phyloP scores from a whole-genome alignment of 768 basidiomycete species.

The Hygrocybe coccinea region DNA sequence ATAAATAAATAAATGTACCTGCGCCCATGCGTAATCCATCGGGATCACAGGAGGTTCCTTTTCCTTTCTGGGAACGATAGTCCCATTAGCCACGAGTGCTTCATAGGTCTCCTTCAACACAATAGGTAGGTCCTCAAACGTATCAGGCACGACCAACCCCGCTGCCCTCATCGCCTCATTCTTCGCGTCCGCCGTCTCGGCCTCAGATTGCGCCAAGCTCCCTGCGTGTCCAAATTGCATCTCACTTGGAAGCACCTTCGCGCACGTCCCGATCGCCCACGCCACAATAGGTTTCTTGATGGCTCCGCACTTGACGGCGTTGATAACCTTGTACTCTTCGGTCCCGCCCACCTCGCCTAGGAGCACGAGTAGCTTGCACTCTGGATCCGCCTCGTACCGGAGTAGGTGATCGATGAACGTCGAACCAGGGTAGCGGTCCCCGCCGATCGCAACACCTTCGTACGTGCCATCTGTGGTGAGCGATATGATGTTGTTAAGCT shows the following conservation, averaged over 20 bases:
- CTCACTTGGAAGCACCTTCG: conserved; percentile 99
- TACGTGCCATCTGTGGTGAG: conserved; percentile 96
- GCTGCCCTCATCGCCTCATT: conserved; percentile 91
- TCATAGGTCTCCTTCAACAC: conserved; percentile 85
- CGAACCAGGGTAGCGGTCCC: conserved; percentile 97
- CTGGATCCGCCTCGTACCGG: conserved; percentile 94
- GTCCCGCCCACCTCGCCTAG: conserved; percentile 98
- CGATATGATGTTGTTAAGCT: conserved; percentile 98
- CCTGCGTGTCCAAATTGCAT: conserved; percentile 99
- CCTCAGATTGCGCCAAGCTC: conserved; percentile 93
- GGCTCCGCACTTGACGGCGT: conserved; percentile 86
- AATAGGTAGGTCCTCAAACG: conserved; percentile 91
- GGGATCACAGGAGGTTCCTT: conserved; percentile 91
- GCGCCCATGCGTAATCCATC: conserved; percentile 99
- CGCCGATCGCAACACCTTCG: conserved; percentile 99
- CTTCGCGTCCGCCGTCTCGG: conserved; percentile 98
- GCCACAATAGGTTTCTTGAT: conserved; percentile 99
- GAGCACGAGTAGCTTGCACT: conserved; percentile 98
- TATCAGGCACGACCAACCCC: conserved; percentile 94
- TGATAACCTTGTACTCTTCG: conserved; percentile 98
- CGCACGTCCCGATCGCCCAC: conserved; percentile 99
- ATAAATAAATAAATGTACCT: no score
- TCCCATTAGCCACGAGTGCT: conserved; percentile 62
- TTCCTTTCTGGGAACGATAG: conserved; percentile 68
- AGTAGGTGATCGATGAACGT: conserved; percentile 99